Evolutionary conservation across 2,329 filamentous ascomycete species (phyloP).

Genomic region (Fusarium falciforme): DNA sequence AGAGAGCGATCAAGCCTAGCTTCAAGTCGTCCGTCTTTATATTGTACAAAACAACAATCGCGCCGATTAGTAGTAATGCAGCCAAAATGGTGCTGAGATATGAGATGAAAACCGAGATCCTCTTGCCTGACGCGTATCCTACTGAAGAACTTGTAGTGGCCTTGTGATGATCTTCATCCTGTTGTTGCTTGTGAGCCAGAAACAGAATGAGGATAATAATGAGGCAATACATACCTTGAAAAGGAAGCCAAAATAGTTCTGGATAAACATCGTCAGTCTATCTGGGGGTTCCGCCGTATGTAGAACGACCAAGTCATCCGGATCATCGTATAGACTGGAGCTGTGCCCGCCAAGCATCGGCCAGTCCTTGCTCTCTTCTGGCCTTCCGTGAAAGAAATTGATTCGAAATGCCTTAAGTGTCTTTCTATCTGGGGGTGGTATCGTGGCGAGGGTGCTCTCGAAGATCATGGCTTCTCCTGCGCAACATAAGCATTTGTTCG

Average conservation of each 20-base stretch:
- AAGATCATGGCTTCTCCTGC: conserved; percentile 17
- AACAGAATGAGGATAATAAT: fast-evolving
- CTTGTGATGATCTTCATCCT: not conserved
- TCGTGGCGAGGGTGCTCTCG: conserved; percentile 11
- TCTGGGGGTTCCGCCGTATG: conserved; percentile 5
- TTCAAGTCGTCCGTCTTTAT: conserved; percentile 1
- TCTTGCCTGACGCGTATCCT: conserved; percentile 10
- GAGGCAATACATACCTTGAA: not conserved
- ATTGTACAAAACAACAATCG: conserved; percentile 18
- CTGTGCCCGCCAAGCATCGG: conserved; percentile 15
- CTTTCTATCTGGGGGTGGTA: conserved; percentile 15
- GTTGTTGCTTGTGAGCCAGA: not conserved
- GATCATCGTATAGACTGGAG: conserved; percentile 8
- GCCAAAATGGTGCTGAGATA: conserved; percentile 12
- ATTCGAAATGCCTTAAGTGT: conserved; percentile 3
- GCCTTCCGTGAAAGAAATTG: conserved; percentile 11
- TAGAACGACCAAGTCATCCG: conserved; percentile 9
- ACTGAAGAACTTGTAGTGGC: not conserved
- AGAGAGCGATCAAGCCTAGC: conserved; percentile 14
- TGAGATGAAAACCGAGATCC: conserved; percentile 8
- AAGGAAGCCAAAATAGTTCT: conserved; percentile 8
- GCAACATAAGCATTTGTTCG: not conserved
- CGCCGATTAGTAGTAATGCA: conserved; percentile 12
- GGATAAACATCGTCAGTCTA: conserved; percentile 10
- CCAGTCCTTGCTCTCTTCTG: not conserved